These are phyloP conservation scores for Diaporthe citri DNA, from an alignment of 2,329 filamentous ascomycete genomes.

Conservation along the genomic window DNA sequence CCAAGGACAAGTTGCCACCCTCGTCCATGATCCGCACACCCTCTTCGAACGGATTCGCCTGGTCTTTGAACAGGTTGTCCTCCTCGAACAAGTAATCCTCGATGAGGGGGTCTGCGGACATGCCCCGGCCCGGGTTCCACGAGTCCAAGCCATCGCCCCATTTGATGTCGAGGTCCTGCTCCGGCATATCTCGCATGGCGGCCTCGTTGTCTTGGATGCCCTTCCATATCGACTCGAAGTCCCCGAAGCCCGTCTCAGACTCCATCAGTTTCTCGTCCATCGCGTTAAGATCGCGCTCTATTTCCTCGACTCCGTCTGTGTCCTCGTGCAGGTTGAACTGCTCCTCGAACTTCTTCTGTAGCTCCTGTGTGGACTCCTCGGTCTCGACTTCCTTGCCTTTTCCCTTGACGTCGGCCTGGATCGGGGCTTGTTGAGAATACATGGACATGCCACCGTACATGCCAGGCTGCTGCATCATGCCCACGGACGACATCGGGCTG, in stretches of 20 bases:
- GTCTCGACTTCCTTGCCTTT: slow-evolving; percentile 96
- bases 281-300: slow-evolving; percentile 88
- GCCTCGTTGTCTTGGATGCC: slow-evolving; percentile 84
- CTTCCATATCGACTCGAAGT: slow-evolving; percentile 92
- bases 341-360: slow-evolving; percentile 56
- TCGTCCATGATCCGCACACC: slow-evolving; percentile 93
- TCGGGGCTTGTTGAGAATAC: slow-evolving; percentile 54
- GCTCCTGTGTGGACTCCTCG: slow-evolving; percentile 78
- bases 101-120: slow-evolving; percentile 79
- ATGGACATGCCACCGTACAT: slow-evolving; percentile 68
- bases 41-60: slow-evolving; percentile 90
- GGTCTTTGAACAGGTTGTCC: slow-evolving; percentile 88
- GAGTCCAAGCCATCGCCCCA: slow-evolving; percentile 71
- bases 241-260: slow-evolving; percentile 81
- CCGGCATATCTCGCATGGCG: slow-evolving; percentile 78
- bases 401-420: slow-evolving; percentile 69
- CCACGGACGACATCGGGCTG: slow-evolving; percentile 51
- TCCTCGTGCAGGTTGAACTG: slow-evolving; percentile 60
- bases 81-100: slow-evolving; percentile 96
- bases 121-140: slow-evolving; percentile 74
- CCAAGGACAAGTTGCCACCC: slow-evolving; percentile 93
- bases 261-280: slow-evolving; percentile 77
- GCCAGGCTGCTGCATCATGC: slow-evolving; percentile 67
- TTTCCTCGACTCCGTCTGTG: slow-evolving; percentile 72
- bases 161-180: slow-evolving; percentile 65